These are phyloP conservation scores for Botryotinia calthae DNA, from an alignment of 2,329 filamentous ascomycete species.

Conservation along the genomic window DNA sequence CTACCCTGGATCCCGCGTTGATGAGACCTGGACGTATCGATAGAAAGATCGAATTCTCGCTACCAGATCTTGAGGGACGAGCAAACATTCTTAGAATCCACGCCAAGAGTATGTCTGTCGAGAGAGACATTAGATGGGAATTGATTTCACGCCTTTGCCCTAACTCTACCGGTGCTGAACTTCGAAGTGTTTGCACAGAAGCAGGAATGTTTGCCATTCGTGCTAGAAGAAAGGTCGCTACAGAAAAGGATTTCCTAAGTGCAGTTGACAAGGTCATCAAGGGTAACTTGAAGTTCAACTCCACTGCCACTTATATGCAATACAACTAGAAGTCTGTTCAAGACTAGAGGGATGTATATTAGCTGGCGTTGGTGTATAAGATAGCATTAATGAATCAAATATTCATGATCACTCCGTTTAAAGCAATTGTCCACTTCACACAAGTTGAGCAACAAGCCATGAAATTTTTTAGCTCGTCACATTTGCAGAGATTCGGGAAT, in stretches of 20 bases:
- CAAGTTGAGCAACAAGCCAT: background rate
- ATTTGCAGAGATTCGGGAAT: background rate
- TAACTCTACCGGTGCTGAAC: constrained; percentile 93
- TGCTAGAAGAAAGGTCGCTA: constrained; percentile 91
- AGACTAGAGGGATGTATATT: constrained; percentile 34
- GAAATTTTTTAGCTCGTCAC: background rate
- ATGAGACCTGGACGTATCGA: constrained; percentile 98
- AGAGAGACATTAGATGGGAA: constrained; percentile 98
- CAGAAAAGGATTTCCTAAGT: constrained; percentile 97
- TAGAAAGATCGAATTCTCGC: constrained; percentile 96
- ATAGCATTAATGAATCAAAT: constrained; percentile 33
- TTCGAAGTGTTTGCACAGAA: constrained; percentile 95
- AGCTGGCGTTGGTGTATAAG: constrained; percentile 38
- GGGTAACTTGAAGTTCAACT: constrained; percentile 99
- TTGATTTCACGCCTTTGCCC: constrained; percentile 95
- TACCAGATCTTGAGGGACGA: constrained; percentile 93
- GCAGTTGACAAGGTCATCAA: constrained; percentile 99
- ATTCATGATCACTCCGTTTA: constrained; percentile 13
- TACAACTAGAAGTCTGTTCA: constrained; percentile 71
- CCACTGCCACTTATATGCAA: constrained; percentile 95
- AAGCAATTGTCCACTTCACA: background rate
- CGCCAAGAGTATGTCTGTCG: constrained; percentile 99
- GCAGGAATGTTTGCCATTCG: constrained; percentile 98
- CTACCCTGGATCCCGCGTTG: constrained; percentile 90
- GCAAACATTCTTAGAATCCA: constrained; percentile 98